These are phyloP conservation scores for Fusarium anthophilum DNA, from an alignment of 2,329 filamentous ascomycete genomes.

Conservation along the genomic window DNA sequence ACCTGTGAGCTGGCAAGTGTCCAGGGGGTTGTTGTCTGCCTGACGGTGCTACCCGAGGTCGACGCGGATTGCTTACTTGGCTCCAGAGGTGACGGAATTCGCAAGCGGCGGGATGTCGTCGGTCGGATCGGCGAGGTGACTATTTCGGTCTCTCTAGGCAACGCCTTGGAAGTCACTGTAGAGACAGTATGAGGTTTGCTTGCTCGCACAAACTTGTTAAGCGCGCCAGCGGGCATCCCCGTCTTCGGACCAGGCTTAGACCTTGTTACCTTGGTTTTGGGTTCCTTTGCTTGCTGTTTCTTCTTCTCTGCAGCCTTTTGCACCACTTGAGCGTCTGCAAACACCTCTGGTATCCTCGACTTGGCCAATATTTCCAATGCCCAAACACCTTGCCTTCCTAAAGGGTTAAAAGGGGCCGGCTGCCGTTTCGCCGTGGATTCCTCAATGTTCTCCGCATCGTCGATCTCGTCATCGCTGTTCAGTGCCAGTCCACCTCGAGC, in stretches of 20 bases:
- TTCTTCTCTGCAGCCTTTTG: constrained; percentile 1
- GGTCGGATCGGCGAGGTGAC: constrained; percentile 2
- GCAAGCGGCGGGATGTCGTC: constrained; percentile 28
- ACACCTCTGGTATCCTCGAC: constrained; percentile 35
- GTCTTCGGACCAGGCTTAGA: constrained; percentile 29
- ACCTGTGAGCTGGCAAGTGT: constrained; percentile 55
- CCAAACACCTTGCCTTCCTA: constrained; percentile 59
- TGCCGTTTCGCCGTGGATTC: neutral
- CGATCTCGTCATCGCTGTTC: constrained; percentile 74
- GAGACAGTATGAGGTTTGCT: constrained; percentile 46
- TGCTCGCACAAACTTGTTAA: constrained; percentile 54
- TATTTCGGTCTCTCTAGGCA: neutral
- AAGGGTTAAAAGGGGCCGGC: constrained; percentile 67
- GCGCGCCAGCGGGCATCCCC: constrained; percentile 42
- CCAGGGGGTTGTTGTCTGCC: constrained; percentile 46
- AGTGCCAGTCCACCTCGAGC: constrained; percentile 65
- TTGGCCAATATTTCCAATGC: constrained; percentile 49
- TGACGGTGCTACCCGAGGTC: constrained; percentile 35
- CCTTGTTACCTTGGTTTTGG: constrained; percentile 26
- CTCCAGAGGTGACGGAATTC: constrained; percentile 40
- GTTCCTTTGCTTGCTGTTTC: constrained; percentile 21
- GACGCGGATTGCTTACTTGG: constrained; percentile 51
- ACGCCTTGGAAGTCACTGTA: neutral
- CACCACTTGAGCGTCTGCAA: constrained; percentile 44
- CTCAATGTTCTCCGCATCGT: constrained; percentile 48